Percentiles rank a stretch among this genome's conserved stretches.
These are phyloP conservation scores for Uronychia binucleata DNA, from an alignment of 73 alveolate genomes.

Conservation along the genomic window DNA sequence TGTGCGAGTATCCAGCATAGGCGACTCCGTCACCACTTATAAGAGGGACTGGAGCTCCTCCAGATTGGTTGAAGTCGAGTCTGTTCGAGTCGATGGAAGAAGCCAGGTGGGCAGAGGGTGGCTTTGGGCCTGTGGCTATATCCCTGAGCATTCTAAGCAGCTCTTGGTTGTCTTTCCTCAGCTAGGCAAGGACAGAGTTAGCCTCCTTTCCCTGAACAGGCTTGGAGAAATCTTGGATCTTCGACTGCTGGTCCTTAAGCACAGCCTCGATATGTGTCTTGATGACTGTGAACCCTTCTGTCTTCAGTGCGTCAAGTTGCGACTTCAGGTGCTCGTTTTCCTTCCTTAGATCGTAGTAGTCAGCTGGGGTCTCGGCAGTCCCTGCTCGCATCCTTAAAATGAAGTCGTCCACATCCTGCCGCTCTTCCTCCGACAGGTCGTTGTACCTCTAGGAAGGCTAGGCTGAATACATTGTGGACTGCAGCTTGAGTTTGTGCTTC, in stretches of 20 bases:
- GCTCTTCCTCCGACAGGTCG: constrained; percentile 58
- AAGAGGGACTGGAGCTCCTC: background rate
- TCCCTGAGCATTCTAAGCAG: constrained; percentile 15
- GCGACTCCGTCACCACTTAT: background rate
- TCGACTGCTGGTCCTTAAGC: constrained; percentile 27
- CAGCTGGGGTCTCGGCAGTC: constrained; percentile 55
- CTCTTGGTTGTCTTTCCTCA: constrained; percentile 28
- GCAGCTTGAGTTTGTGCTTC: constrained; percentile 66
- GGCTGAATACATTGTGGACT: constrained; percentile 1
- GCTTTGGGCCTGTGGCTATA: constrained; percentile 5
- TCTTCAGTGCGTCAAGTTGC: constrained; percentile 52
- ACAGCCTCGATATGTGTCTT: constrained; percentile 40
- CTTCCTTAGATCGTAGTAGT: constrained; percentile 37
- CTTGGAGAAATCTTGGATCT: background rate
- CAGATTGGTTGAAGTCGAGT: background rate
- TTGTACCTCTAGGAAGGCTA: constrained; percentile 25
- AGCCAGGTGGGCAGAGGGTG: background rate
- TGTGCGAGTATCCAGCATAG: background rate
- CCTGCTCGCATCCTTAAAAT: constrained; percentile 44
- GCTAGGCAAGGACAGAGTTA: constrained; percentile 8
- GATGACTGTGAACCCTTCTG: constrained; percentile 45
- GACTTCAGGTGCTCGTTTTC: constrained; percentile 63
- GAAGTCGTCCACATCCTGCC: constrained; percentile 41
- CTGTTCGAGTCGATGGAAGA: background rate
- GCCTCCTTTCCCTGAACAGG: constrained; percentile 14